Base-by-base conservation (phyloP, 1,284 basidiomycete genomes). In the Lentinus polychrous region DNA sequence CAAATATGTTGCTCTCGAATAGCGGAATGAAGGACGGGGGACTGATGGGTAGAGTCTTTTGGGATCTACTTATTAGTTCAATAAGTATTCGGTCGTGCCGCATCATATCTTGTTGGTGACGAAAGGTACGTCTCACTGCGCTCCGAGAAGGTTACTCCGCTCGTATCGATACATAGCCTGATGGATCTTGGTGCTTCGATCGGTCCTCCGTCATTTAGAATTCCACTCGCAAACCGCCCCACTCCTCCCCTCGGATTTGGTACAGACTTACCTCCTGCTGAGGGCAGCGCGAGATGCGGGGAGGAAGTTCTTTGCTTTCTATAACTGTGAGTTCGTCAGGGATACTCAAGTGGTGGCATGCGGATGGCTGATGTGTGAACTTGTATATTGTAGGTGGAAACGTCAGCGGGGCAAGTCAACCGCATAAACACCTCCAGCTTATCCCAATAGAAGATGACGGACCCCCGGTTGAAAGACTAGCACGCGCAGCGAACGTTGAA, bases 371-470 rank as follows among this genome's bases (percentile, higher is more conserved):
- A 18, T 5, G 10, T 10, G 27, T n/a, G n/a, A n/a, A 27, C 27
- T 44, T 37, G 3, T n/a, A 35, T 23, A 33, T 6, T 43, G 14
- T 32, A 86, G 88, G 89, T 56, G 91, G 91, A 3, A 73, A 79
- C 42, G 73, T 78, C 41, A 91, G 88, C 51, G 92, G 91, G 32
- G 91, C 92, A 7, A 91, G 88, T 63, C 91, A 94, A 67, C 72
- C 76, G 1, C 91, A 93, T 67, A 90, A 94, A 57, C 91, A 94
- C 62, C 60, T 94, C 17, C 91, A 94, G 64, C 84, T 93, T 52
- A 67, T 94, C 24, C 83, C 86, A 15, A 63, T 82, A 17, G 74
- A 77, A 10, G 72, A 69, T 36, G 74, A 76, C 40, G 82, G 80
- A 2, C 83, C 86, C 23, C 91, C 91, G 0, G 71, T 92, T 34